These are phyloP conservation scores for Skeletonema menzelii DNA, from an alignment of 108 stramenopile species.

Conservation along the genomic window DNA sequence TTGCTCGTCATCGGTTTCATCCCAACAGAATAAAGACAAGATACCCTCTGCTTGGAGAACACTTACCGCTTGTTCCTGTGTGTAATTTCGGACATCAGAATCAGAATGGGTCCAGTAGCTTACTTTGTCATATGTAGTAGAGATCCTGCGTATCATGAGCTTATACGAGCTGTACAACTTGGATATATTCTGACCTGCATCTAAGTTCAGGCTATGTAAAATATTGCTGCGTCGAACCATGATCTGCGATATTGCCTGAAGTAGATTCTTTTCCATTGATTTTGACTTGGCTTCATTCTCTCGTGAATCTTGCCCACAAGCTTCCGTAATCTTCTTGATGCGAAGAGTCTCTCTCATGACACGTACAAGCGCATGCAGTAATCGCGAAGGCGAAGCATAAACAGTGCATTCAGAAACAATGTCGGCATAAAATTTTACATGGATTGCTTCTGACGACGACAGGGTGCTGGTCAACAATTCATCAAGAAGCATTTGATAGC, in stretches of 20 bases:
- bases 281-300: neutral
- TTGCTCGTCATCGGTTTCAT: slow-evolving; percentile 12
- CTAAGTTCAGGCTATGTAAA: slow-evolving; percentile 11
- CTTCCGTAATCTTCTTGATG: neutral
- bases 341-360: slow-evolving; percentile 28
- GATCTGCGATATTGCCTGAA: slow-evolving; percentile 22
- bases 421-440: slow-evolving; percentile 33
- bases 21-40: slow-evolving; percentile 25
- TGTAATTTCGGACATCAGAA: neutral
- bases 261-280: neutral
- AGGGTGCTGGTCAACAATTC: neutral
- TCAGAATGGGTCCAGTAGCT: slow-evolving; percentile 24
- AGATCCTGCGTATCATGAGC: slow-evolving; percentile 11
- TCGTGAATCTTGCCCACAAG: neutral
- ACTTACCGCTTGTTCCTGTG: slow-evolving; percentile 8
- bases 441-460: neutral
- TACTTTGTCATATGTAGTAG: slow-evolving; percentile 10
- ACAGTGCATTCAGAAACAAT: slow-evolving; percentile 37
- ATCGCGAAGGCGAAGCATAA: slow-evolving; percentile 10
- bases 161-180: slow-evolving; percentile 1
- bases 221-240: slow-evolving; percentile 34
- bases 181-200: neutral
- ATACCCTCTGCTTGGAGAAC: slow-evolving; percentile 26
- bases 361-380: slow-evolving; percentile 7
- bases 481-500: slow-evolving; percentile 9